A percentile compares a stretch with the other conserved stretches of the same genome.
Evolutionary conservation across 441 rosid genomes (phyloP).

Genomic region (Euphorbia celastroides): DNA sequence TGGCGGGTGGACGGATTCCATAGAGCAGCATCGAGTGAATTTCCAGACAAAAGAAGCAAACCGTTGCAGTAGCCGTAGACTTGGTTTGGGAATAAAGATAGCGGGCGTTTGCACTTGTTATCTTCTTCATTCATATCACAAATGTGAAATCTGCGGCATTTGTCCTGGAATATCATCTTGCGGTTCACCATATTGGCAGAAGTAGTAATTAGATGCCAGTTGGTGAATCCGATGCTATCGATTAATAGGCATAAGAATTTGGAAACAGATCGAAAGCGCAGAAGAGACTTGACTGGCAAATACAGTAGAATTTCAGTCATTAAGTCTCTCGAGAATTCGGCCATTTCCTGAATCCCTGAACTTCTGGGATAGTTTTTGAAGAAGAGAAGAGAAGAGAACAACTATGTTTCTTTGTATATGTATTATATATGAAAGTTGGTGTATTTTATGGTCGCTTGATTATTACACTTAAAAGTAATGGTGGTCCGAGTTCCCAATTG

Average conservation of each 20-base stretch:
- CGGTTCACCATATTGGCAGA: not conserved
- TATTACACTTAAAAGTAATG: no score
- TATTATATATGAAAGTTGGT: no score
- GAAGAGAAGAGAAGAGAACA: no score
- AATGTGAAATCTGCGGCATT: not conserved
- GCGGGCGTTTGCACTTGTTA: not conserved
- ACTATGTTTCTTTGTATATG: no score
- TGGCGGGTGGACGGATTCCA: constrained; percentile 1
- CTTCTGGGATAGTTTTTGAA: no score
- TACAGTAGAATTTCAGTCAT: no score
- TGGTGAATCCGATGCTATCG: not conserved
- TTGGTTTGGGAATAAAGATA: not conserved
- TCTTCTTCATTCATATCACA: not conserved
- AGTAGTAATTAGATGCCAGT: not conserved
- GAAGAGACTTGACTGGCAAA: no score
- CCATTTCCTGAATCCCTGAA: no score
- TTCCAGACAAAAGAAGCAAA: not conserved
- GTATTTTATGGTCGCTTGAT: no score
- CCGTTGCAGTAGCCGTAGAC: not conserved
- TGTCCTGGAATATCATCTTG: not conserved
- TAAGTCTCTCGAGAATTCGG: no score
- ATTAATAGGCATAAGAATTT: not conserved
- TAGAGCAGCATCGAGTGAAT: not conserved
- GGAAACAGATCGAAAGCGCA: not conserved
- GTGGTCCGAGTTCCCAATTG: no score